Conservation (phyloP, 176 grass and related monocot species). For the Eleusine indica region DNA sequence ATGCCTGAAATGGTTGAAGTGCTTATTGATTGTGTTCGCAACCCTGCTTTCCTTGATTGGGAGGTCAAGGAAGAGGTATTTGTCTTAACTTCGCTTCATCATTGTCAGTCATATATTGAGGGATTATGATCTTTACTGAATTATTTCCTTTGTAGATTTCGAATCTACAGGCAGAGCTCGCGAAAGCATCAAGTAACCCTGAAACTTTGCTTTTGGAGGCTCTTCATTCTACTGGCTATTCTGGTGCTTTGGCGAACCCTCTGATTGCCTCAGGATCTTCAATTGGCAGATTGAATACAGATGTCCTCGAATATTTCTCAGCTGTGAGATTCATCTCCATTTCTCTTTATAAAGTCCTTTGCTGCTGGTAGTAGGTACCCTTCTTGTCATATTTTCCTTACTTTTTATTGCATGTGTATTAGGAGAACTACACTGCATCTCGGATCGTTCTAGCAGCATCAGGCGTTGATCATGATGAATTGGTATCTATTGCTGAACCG, state of each 20-base stretch:
- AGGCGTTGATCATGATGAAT: constrained; percentile 82
- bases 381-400: constrained; percentile 15
- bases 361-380: neutral
- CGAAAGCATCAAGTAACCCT: constrained; percentile 65
- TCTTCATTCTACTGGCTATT: constrained; percentile 89
- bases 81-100: constrained; percentile 15
- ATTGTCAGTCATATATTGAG: constrained; percentile 14
- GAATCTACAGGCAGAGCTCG: constrained; percentile 64
- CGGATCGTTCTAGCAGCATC: constrained; percentile 89
- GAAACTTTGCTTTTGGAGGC: constrained; percentile 89
- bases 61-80: constrained; percentile 96
- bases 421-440: constrained; percentile 82
- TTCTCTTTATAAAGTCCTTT: constrained; percentile 25
- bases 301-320: constrained; percentile 75
- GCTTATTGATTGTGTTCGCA: constrained; percentile 82
- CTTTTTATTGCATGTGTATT: constrained; percentile 42
- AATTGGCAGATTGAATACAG: constrained; percentile 64
- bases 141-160: constrained; percentile 53
- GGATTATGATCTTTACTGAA: constrained; percentile 13
- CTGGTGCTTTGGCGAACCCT: constrained; percentile 92
- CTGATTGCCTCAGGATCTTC: constrained; percentile 73
- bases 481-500: constrained; percentile 73
- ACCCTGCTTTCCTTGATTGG: constrained; percentile 90
- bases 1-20: constrained; percentile 96
- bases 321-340: constrained; percentile 55